Percentiles rank a stretch among this genome's conserved stretches.
Conservation (phyloP, 1,139 yeast genomes). For the Hyphopichia fennica region DNA sequence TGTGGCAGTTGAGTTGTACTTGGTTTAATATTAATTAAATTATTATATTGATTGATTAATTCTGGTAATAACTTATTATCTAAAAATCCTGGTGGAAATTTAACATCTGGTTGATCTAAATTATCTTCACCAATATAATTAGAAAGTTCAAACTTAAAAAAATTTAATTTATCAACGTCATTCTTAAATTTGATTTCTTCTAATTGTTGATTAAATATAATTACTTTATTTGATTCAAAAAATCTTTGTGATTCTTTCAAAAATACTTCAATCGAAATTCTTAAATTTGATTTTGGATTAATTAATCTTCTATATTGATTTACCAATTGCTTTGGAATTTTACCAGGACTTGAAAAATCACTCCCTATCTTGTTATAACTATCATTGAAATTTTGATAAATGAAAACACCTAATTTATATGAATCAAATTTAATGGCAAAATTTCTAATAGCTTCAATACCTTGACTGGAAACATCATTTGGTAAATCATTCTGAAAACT, state of each 20-base stretch:
- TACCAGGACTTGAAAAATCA: slow-evolving; percentile 1
- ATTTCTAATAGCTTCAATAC: slow-evolving; percentile 42
- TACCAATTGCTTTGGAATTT: slow-evolving; percentile 14
- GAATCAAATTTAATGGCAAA: slow-evolving; percentile 58
- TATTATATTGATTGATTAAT: slow-evolving; percentile 40
- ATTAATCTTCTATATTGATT: slow-evolving; percentile 21
- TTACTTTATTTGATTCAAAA: slow-evolving; percentile 44
- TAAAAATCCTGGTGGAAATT: slow-evolving; percentile 60
- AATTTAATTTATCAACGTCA: slow-evolving; percentile 51
- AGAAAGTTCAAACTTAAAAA: slow-evolving; percentile 48
- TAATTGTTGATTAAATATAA: slow-evolving; percentile 48
- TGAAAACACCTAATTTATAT: slow-evolving; percentile 58
- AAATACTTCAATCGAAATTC: slow-evolving; percentile 54
- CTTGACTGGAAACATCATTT: slow-evolving; percentile 41
- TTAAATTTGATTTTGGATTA: slow-evolving; percentile 27
- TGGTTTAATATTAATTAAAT: slow-evolving; percentile 20
- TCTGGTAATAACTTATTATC: slow-evolving; percentile 71
- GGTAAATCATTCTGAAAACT: slow-evolving; percentile 34
- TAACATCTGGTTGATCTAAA: slow-evolving; percentile 11
- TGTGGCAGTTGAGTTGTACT: slow-evolving; percentile 26
- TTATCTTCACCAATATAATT: slow-evolving; percentile 20
- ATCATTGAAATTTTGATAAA: slow-evolving; percentile 44
- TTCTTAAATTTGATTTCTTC: slow-evolving; percentile 52
- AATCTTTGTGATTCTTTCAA: slow-evolving; percentile 41
- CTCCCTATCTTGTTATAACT: slow-evolving; percentile 1